These are phyloP conservation scores for Eugenia klotzschiana DNA, from an alignment of 441 rosid genomes.

Conservation along the genomic window DNA sequence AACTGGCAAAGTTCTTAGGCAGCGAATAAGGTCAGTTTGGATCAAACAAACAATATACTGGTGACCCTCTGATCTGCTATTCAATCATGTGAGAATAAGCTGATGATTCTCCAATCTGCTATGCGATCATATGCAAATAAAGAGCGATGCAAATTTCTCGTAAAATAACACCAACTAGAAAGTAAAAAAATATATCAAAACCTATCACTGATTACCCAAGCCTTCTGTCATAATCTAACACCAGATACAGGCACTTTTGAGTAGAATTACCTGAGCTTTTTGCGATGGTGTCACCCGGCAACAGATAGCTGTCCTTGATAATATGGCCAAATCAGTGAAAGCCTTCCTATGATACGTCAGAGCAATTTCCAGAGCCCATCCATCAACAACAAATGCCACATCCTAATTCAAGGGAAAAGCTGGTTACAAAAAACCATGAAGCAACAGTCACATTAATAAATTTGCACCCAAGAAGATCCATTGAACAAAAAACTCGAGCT, in stretches of 20 bases:
- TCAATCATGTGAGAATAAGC: neutral
- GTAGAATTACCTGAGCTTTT: constrained; percentile 73
- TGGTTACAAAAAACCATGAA: neutral
- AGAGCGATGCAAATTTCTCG: neutral
- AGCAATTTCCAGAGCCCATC: constrained; percentile 97
- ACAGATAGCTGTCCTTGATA: constrained; percentile 96
- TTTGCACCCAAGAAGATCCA: neutral
- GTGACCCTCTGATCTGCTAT: neutral
- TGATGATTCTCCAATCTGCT: neutral
- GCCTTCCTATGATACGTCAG: constrained; percentile 68
- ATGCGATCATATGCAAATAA: neutral
- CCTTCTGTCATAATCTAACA: neutral
- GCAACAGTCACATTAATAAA: neutral
- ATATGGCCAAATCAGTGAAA: constrained; percentile 85
- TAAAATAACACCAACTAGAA: neutral
- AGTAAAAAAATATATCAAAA: neutral
- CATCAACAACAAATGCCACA: constrained; percentile 92
- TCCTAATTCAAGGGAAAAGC: constrained; percentile 31
- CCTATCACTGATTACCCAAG: neutral
- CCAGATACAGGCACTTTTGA: neutral
- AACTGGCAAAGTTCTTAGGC: neutral
- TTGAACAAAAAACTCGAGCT: neutral
- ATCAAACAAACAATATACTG: neutral
- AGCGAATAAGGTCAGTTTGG: neutral
- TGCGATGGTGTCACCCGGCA: constrained; percentile 98